Evolutionary conservation across 441 rosid genomes (phyloP).

Genomic region (Syzygium syzygioides): DNA sequence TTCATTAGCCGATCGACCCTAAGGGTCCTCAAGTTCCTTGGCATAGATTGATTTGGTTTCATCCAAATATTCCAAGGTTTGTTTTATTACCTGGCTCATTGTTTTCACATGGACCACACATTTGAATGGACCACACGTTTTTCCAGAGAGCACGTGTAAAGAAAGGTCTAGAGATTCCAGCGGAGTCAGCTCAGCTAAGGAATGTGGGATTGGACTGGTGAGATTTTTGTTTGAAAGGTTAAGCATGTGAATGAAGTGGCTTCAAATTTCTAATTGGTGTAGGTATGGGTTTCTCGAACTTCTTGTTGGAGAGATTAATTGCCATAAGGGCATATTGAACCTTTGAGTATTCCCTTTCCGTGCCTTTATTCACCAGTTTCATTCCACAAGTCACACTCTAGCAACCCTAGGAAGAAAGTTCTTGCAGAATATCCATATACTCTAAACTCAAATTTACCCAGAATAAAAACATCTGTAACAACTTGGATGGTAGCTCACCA

Average conservation of each 20-base stretch:
- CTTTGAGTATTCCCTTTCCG: neutral
- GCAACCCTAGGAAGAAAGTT: neutral
- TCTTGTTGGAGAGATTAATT: neutral
- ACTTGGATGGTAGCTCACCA: neutral
- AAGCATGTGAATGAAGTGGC: neutral
- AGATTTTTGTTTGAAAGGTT: neutral
- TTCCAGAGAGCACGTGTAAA: neutral
- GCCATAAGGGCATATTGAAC: neutral
- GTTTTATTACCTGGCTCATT: too few species aligned
- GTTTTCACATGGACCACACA: too few species aligned
- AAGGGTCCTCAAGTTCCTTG: too few species aligned
- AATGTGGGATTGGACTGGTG: neutral
- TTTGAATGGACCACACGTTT: too few species aligned
- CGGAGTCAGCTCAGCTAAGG: neutral
- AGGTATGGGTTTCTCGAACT: neutral
- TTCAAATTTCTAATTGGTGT: neutral
- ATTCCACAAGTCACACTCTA: neutral
- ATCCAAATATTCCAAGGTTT: too few species aligned
- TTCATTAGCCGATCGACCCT: too few species aligned
- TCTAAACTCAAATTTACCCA: neutral
- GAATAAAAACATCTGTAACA: neutral
- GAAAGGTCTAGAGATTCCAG: neutral
- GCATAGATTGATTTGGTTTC: too few species aligned
- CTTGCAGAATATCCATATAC: neutral
- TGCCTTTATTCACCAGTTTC: neutral